Base-by-base conservation (phyloP, 176 grass and related monocot genomes). In the Oryza glumipatula region DNA sequence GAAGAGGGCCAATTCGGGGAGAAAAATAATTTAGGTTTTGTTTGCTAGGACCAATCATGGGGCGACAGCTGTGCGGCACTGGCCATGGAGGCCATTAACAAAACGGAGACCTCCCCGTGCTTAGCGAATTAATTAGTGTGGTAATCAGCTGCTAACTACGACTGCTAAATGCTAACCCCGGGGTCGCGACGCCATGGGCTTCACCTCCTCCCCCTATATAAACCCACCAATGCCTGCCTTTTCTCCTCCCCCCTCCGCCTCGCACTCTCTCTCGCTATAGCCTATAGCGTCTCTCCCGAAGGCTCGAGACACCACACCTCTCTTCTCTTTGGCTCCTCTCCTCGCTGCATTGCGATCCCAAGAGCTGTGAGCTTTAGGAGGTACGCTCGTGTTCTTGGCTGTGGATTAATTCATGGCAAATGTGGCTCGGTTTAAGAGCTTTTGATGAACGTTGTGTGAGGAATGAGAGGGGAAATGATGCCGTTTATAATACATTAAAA, bases 171-270 rank as follows among this genome's bases (percentile, higher is more conserved):
- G 9, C 82, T 86, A 54, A 72, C 67, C 14, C 65, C 51, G 41
- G 41, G 75, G 61, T 67, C 46, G 43, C 52, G 65, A 13, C 54
- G 86, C 67, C 77, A 68, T 54, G 77, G 77, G 45, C 80, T 70
- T 14, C 39, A 6, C 6, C 36, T 38, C 65, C 30, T 32, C 11
- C 14, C 54, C 81, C 83, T 98, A 98, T 98, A 88, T 95, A 98
- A 98, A 68, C 28, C 86, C 44, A 5, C 45, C 72, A 35, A 23
- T 48, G 81, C 72, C 82, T 11, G 22, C 68, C 88, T 76, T 76
- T 7, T 73, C 65, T 88, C 87, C 82, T 88, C 95, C 84, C 84
- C 90, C 90, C 83, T 86, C 44, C 63, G 48, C 92, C 82, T 72
- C 75, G 7, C 64, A 7, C 80, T 58, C 58, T 22, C 58, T 63